Evolutionary conservation across 495 filamentous ascomycete species (phyloP).

Genomic region (Trichoderma erinaceum): DNA sequence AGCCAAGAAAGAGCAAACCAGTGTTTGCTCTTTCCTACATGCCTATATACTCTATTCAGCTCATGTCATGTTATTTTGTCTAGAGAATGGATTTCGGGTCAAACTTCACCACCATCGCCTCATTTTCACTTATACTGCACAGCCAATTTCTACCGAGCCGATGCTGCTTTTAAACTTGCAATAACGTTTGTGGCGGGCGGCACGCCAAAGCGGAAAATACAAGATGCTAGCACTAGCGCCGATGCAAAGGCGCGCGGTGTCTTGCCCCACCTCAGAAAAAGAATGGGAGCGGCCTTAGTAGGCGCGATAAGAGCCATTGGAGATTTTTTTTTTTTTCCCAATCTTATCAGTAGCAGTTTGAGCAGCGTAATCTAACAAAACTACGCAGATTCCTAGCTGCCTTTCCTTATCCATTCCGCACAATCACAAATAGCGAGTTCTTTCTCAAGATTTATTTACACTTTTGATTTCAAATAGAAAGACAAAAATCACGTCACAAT

Average conservation of each 20-base stretch:
- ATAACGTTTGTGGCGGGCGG: neutral
- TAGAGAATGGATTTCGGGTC: too few relatives aligned
- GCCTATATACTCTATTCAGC: too few relatives aligned
- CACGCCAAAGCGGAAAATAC: neutral
- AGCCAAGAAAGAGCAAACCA: too few relatives aligned
- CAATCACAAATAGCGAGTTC: neutral
- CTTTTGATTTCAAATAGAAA: neutral
- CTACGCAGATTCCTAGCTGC: neutral
- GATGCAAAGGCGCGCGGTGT: neutral
- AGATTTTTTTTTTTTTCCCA: slow-evolving; percentile 5
- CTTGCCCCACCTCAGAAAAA: neutral
- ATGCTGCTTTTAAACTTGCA: neutral
- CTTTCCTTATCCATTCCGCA: neutral
- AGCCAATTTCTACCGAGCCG: too few relatives aligned
- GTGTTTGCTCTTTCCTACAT: too few relatives aligned
- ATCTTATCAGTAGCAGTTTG: neutral
- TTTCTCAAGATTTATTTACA: neutral
- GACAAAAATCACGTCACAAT: neutral
- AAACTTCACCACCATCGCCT: too few relatives aligned
- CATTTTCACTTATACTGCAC: too few relatives aligned
- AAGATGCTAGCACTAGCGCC: neutral
- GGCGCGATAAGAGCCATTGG: slow-evolving; percentile 13
- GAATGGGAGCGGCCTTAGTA: neutral
- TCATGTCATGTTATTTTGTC: too few relatives aligned
- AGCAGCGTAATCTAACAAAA: neutral